phyloP scores from a whole-genome alignment of 176 grass and related monocot genomes.

The Stipa capillata region DNA sequence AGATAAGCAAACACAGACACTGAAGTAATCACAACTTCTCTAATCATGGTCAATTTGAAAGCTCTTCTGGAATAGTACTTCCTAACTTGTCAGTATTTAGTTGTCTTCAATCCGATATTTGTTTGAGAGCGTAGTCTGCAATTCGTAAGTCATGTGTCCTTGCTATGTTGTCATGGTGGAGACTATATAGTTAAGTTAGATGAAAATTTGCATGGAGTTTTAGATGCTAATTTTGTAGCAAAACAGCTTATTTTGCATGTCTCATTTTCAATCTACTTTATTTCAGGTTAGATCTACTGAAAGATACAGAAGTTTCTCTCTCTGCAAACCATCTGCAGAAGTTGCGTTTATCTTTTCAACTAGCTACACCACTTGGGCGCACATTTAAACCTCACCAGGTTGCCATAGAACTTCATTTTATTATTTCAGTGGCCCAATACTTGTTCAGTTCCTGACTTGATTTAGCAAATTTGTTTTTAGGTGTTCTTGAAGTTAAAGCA shows the following conservation, averaged over 20 bases:
- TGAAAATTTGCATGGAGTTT: not conserved
- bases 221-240: not conserved
- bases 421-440: not conserved
- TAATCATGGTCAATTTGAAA: not conserved
- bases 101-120: not conserved
- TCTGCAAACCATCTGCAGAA: slow-evolving; percentile 92
- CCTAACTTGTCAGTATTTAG: not conserved
- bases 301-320: slow-evolving; percentile 48
- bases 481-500: slow-evolving; percentile 85
- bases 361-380: slow-evolving; percentile 63
- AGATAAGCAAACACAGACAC: not conserved
- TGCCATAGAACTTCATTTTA: not conserved
- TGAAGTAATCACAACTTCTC: not conserved
- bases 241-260: slow-evolving; percentile 7
- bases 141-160: not conserved
- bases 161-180: not conserved
- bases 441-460: slow-evolving; percentile 12
- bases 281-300: slow-evolving; percentile 85
- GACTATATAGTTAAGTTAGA: not conserved
- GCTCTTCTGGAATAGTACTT: not conserved
- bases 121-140: not conserved
- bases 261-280: not conserved
- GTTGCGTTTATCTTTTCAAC: slow-evolving; percentile 66
- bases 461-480: slow-evolving; percentile 39
- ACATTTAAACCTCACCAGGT: slow-evolving; percentile 97